phyloP scores from a whole-genome alignment of 2,329 filamentous ascomycete species.

The Phaeosphaeriaceae sp. region DNA sequence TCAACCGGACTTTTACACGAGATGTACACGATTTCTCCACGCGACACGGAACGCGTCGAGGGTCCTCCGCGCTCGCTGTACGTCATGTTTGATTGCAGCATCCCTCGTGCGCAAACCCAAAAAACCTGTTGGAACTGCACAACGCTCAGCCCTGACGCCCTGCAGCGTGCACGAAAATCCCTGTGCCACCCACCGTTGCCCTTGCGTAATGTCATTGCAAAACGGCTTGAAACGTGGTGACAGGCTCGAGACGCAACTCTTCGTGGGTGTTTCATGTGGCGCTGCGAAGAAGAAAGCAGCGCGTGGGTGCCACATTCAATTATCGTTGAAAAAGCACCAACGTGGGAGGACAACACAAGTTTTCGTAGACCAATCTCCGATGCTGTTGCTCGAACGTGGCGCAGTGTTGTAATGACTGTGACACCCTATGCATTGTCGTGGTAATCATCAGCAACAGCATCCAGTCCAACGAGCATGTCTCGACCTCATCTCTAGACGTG shows the following conservation, averaged over 20 bases:
- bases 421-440: not conserved
- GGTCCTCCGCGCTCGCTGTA: slow-evolving; percentile 4
- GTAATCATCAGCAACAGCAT: no score
- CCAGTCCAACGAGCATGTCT: no score
- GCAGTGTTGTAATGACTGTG: slow-evolving; percentile 3
- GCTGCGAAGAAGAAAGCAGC: slow-evolving; percentile 1
- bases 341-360: slow-evolving; percentile 6
- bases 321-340: slow-evolving; percentile 8
- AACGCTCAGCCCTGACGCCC: slow-evolving; percentile 9
- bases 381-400: slow-evolving; percentile 6
- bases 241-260: not conserved
- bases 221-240: not conserved
- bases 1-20: not conserved
- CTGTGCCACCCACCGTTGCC: not conserved
- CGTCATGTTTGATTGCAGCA: slow-evolving; percentile 10
- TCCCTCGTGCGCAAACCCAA: slow-evolving; percentile 12
- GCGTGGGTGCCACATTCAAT: not conserved
- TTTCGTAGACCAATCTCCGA: not conserved
- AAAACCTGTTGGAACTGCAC: slow-evolving; percentile 8
- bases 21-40: slow-evolving; percentile 22
- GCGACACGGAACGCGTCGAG: slow-evolving; percentile 17
- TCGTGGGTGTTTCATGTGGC: not conserved
- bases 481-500: no score
- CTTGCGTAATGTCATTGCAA: not conserved
- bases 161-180: slow-evolving; percentile 1